Base-by-base conservation (phyloP, 495 filamentous ascomycete genomes). In the Lasiosphaeria ovina region DNA sequence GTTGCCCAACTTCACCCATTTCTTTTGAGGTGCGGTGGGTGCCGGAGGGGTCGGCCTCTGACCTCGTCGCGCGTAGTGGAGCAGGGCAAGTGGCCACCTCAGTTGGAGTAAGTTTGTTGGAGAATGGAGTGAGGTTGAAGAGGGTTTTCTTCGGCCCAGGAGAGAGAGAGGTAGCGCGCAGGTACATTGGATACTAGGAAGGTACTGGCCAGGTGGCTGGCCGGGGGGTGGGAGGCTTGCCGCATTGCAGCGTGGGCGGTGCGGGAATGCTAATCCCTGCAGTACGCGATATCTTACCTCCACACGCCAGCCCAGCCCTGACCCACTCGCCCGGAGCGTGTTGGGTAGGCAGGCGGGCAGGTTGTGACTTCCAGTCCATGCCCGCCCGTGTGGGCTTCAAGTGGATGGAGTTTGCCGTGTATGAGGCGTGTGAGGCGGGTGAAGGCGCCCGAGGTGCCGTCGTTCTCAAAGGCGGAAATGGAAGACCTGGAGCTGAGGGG, bases 191-290 rank as follows among this genome's bases (percentile, higher is more conserved):
- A 24, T 24, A 24, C 24, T 24, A 24, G 24, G 24, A 24, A 24
- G 24, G 24, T 24, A 24, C 24, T 55, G 59, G 40, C 33, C 49
- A 55, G 56, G 66, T 69, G 62, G 62, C 69, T 67, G 62, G 66
- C 44, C 5, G 44, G 44, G 44, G 44, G 44, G 64, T 63, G 66
- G 68, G 63, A 59, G 56, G 54, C 60, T 66, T 61, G 62, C 60
- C 64, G 67, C 64, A 66, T 71, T 71, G 64, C 59, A 65, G 62
- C 65, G 59, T 67, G 64, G 59, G 55, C 34, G 50, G 68, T 66
- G 62, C 67, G 59, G 63, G 67, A 68, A 62, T 60, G 63, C 55
- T 54, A 66, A 68, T 63, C 68, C 69, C 62, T 70, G 63, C 66
- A 67, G 61, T 62, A 70, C 63, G 56, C 49, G 57, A 62, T 58